Conservation (phyloP, 2,329 filamentous ascomycete genomes). For the Emydomyces testavorans region DNA sequence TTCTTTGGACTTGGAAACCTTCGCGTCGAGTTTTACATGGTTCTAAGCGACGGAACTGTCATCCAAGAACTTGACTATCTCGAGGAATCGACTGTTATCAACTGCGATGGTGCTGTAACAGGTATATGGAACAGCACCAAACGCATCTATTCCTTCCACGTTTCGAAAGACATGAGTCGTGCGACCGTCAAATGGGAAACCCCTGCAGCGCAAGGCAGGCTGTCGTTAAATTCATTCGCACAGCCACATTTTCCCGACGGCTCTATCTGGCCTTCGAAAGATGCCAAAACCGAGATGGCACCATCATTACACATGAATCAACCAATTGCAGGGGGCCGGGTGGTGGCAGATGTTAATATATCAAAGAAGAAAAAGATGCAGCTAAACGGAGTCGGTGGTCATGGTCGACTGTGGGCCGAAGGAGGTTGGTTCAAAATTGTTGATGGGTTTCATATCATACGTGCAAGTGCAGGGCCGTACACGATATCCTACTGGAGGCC, state of each 20-base stretch:
- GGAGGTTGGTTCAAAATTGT: conserved; percentile 17
- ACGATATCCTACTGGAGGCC: background rate
- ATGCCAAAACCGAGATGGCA: conserved; percentile 10
- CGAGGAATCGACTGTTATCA: conserved; percentile 18
- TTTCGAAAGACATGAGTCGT: conserved; percentile 16
- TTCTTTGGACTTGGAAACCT: conserved; percentile 23
- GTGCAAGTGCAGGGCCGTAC: conserved; percentile 2
- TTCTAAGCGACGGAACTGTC: conserved; percentile 18
- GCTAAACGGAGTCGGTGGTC: conserved; percentile 19
- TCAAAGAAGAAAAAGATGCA: conserved; percentile 10
- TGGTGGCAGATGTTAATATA: conserved; percentile 14
- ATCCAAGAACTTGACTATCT: conserved; percentile 21
- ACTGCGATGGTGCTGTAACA: conserved; percentile 14
- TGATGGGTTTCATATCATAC: background rate
- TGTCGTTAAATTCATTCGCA: conserved; percentile 16
- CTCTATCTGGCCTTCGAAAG: conserved; percentile 1
- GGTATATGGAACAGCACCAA: conserved; percentile 12
- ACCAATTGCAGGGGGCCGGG: conserved; percentile 17
- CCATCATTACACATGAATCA: conserved; percentile 18
- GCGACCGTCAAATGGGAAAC: conserved; percentile 9
- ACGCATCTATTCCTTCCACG: conserved; percentile 14
- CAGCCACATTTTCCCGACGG: conserved; percentile 15
- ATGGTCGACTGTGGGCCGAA: conserved; percentile 20
- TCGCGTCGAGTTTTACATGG: conserved; percentile 21
- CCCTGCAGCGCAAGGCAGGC: conserved; percentile 11